Percentiles rank a stretch among this genome's conserved stretches.
phyloP scores from a whole-genome alignment of 1,139 yeast genomes.

The Spathaspora sp. region DNA sequence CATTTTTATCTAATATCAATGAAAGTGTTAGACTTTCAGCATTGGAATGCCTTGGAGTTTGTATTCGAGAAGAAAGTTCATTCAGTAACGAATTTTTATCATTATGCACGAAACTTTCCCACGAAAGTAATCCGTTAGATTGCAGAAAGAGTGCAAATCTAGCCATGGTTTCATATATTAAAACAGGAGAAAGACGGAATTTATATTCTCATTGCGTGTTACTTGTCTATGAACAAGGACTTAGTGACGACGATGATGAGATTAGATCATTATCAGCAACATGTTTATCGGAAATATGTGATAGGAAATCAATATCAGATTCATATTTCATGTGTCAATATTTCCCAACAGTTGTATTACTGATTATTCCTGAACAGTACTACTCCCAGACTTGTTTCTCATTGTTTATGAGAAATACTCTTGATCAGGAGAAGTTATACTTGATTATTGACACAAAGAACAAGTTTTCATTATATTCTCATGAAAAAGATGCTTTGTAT shows the following conservation, averaged over 20 bases:
- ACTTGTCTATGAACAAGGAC: slow-evolving; percentile 11
- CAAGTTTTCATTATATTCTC: slow-evolving; percentile 24
- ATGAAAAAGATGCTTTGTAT: slow-evolving; percentile 31
- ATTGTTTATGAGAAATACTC: slow-evolving; percentile 9
- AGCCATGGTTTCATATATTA: slow-evolving; percentile 9
- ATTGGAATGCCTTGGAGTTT: slow-evolving; percentile 42
- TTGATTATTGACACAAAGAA: background rate
- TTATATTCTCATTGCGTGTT: slow-evolving; percentile 7
- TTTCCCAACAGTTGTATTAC: slow-evolving; percentile 7
- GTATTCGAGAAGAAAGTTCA: slow-evolving; percentile 1
- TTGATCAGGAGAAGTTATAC: slow-evolving; percentile 4
- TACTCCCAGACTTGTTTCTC: slow-evolving; percentile 3
- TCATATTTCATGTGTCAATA: slow-evolving; percentile 6
- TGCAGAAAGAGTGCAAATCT: slow-evolving; percentile 8
- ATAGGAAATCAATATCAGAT: slow-evolving; percentile 12
- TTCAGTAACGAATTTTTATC: background rate
- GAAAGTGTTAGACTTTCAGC: slow-evolving; percentile 50
- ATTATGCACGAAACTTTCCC: background rate
- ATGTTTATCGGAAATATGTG: slow-evolving; percentile 26
- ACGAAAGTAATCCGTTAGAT: slow-evolving; percentile 8
- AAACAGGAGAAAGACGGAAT: slow-evolving; percentile 4
- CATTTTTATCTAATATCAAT: slow-evolving; percentile 17
- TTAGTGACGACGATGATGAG: slow-evolving; percentile 60
- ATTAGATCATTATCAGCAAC: slow-evolving; percentile 40
- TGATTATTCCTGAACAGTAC: slow-evolving; percentile 3